Percentiles rank a stretch among this genome's conserved stretches.
phyloP scores from a whole-genome alignment of 495 filamentous ascomycete genomes.

The Xylaria curta region DNA sequence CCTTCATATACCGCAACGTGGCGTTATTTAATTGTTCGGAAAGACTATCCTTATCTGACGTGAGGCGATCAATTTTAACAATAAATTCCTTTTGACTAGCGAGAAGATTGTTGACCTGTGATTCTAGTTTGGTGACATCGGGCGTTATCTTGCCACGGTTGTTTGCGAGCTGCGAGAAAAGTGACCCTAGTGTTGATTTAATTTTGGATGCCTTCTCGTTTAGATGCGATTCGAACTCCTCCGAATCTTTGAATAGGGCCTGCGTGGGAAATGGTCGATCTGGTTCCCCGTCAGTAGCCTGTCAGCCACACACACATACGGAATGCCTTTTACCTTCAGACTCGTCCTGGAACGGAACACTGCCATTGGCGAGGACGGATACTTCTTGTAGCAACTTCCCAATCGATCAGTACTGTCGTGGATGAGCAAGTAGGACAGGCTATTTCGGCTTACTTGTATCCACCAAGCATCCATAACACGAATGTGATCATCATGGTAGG shows the following conservation, averaged over 20 bases:
- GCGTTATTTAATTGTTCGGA: slow-evolving; percentile 84
- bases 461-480: slow-evolving; percentile 91
- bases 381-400: slow-evolving; percentile 85
- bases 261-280: slow-evolving; percentile 62
- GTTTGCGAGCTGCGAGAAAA: slow-evolving; percentile 50
- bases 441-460: slow-evolving; percentile 69
- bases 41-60: slow-evolving; percentile 80
- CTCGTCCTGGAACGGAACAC: slow-evolving; percentile 50
- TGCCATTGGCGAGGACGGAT: slow-evolving; percentile 66
- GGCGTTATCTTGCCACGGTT: slow-evolving; percentile 57
- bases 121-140: slow-evolving; percentile 74
- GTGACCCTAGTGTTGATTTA: slow-evolving; percentile 48
- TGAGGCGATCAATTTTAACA: slow-evolving; percentile 75
- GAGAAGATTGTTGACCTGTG: slow-evolving; percentile 72
- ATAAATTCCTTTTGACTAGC: slow-evolving; percentile 81
- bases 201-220: slow-evolving; percentile 58
- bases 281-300: slow-evolving; percentile 44
- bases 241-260: slow-evolving; percentile 67
- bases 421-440: slow-evolving; percentile 1
- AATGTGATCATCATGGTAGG: slow-evolving; percentile 89
- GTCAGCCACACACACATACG: slow-evolving; percentile 39
- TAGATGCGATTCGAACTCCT: slow-evolving; percentile 81
- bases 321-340: slow-evolving; percentile 57
- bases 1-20: slow-evolving; percentile 88
- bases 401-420: slow-evolving; percentile 16